Base-by-base conservation (phyloP, 1,139 yeast genomes). In the Blastobotrys ciferrii region DNA sequence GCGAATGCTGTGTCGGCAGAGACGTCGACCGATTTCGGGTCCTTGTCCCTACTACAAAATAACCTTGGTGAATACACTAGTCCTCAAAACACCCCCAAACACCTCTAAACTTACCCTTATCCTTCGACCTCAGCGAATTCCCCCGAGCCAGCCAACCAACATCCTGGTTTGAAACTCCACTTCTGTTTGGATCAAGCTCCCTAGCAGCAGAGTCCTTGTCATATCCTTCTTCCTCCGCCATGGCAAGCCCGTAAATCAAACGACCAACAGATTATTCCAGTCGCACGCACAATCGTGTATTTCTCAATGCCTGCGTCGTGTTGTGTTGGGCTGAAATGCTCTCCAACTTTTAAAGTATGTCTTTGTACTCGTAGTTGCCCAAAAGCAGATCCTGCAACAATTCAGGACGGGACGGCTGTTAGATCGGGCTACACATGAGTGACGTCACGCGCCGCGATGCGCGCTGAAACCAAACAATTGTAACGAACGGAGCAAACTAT, bases 111-210 rank as follows among this genome's bases (percentile, higher is more conserved):
- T 28, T 44, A 48, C 53, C 48, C 76, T 78, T 43, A 76, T 71
- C 58, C 68, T 82, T 35, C 13, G 35, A 36, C 23, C 42, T 79
- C 50, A 71, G 66, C 78, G 80, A 20, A 84, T 87, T 52, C 11
- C 58, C 57, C 53, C 88, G 68, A 58, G 83, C 82, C 20, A 83
- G 67, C 91, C 91, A 84, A 58, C 83, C 89, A 11, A 84, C 87
- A 60, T 84, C 89, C 36, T 84, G 84, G 60, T 82, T 81, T 44
- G 84, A 72, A 4, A 82, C 87, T 2, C 87, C 87, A 12, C 67
- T 66, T 28, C 48, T 40, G 11, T 40, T 39, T 12, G 53, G 54
- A 35, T 45, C 53, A 12, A 49, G 49, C 30, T 41, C 41, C 39
- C 17, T 28, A 23, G 40, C 40, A 23, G 28, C 28, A 5, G 28